Percentiles rank a stretch among this genome's conserved stretches.
phyloP scores from a whole-genome alignment of 208 protist species.

The Crithidia expoeki region DNA sequence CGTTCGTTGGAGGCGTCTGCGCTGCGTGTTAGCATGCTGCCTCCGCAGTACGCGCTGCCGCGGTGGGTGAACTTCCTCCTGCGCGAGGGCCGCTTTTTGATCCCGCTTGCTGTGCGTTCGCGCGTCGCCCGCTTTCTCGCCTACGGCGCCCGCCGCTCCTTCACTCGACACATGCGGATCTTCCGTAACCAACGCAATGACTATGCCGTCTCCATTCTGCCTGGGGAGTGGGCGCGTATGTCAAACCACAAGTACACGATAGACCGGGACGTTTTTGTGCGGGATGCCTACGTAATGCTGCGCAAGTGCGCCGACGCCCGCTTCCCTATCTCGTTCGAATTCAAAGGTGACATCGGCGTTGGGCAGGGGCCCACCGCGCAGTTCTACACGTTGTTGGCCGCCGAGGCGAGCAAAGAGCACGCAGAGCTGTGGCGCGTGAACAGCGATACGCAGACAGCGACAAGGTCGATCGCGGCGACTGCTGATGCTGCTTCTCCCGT shows the following conservation, averaged over 20 bases:
- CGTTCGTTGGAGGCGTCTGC: slow-evolving; percentile 77
- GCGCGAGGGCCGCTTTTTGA: slow-evolving; percentile 69
- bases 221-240: slow-evolving; percentile 69
- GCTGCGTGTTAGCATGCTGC: slow-evolving; percentile 78
- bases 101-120: slow-evolving; percentile 60
- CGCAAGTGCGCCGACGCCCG: slow-evolving; percentile 69
- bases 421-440: slow-evolving; percentile 63
- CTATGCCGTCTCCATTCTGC: slow-evolving; percentile 39
- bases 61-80: slow-evolving; percentile 85
- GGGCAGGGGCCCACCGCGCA: slow-evolving; percentile 90
- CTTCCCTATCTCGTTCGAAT: slow-evolving; percentile 87
- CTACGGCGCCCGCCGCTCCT: slow-evolving; percentile 74
- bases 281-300: slow-evolving; percentile 71
- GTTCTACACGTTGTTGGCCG: slow-evolving; percentile 86
- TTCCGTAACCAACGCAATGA: slow-evolving; percentile 57
- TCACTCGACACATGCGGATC: slow-evolving; percentile 64
- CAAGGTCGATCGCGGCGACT: background rate
- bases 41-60: slow-evolving; percentile 72
- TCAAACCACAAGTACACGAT: slow-evolving; percentile 88
- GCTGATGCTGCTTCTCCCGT: background rate
- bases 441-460: background rate
- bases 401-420: slow-evolving; percentile 47
- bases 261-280: slow-evolving; percentile 58
- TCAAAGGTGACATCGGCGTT: slow-evolving; percentile 87
- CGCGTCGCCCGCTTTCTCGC: slow-evolving; percentile 75